Base-by-base conservation (phyloP, 2,329 filamentous ascomycete species). In the Metarhizium anisopliae region DNA sequence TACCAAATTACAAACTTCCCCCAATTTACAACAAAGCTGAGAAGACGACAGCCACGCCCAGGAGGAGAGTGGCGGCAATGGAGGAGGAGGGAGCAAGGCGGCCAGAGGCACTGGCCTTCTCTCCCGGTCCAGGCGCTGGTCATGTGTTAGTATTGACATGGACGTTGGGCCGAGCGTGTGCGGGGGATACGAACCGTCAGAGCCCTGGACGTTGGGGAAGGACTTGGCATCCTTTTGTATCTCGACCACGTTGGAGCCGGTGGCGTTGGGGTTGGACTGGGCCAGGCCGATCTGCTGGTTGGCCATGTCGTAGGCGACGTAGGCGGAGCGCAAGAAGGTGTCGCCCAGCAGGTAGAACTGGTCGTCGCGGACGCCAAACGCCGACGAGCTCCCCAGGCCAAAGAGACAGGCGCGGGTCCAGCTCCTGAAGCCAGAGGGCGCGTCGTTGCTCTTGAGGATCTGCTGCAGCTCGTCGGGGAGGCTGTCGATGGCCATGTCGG, bases 241-340 rank as follows among this genome's bases (percentile, higher is more conserved):
- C 62, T 77, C 74, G 43, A 80, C 63, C 20, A 83, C 62, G 56
- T 73, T 72, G 50, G 68, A 72, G 25, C 67, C 63, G 35, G 71
- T 74, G 58, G 69, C 69, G 63, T 78, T 77, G 54, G 79, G 64
- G 59, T 79, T 80, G 51, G 81, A 73, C 68, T 79, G 79, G 13
- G 78, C 79, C 4, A 83, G 63, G 56, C 70, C 78, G 54, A 83
- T 70, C 67, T 78, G 68, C 61, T 76, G 63, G 66, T 79, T 75
- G 54, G 68, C 70, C 47, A 81, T 64, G 61, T 83, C 78, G 64
- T 81, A 82, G 54, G 81, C 79, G 52, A 80, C 77, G 63, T 83
- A 83, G 25, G 78, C 78, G 11, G 77, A 80, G 36, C 81, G 75
- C 59, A 83, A 59, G 64, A 84, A 81, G 1, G 79, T 81, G 61